These are phyloP conservation scores for Cyclostephanos invisitatus DNA, from an alignment of 108 stramenopile species.

Conservation along the genomic window DNA sequence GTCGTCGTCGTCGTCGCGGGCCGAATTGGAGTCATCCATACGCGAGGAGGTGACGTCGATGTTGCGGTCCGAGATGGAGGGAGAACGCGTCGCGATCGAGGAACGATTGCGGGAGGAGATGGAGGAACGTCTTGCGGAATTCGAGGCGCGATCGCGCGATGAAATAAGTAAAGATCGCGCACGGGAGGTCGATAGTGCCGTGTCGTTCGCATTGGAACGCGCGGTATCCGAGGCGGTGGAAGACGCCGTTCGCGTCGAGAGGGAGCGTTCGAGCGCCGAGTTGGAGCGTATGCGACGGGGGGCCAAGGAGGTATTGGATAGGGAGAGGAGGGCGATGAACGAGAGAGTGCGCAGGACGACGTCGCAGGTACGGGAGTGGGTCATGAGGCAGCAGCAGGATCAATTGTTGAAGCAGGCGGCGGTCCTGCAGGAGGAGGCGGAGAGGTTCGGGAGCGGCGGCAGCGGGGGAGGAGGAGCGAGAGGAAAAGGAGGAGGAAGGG, in stretches of 20 bases:
- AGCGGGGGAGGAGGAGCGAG: neutral
- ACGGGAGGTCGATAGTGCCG: slow-evolving; percentile 23
- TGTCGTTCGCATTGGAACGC: slow-evolving; percentile 11
- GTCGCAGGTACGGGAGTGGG: slow-evolving; percentile 38
- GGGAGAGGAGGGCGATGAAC: slow-evolving; percentile 47
- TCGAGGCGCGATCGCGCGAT: neutral
- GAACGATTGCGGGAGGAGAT: slow-evolving; percentile 9
- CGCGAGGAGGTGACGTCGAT: slow-evolving; percentile 9
- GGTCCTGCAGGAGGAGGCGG: slow-evolving; percentile 34
- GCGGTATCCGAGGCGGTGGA: slow-evolving; percentile 23
- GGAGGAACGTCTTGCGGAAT: slow-evolving; percentile 7
- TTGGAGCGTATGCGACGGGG: slow-evolving; percentile 35
- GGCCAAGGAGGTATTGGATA: slow-evolving; percentile 36
- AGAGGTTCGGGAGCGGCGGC: slow-evolving; percentile 11
- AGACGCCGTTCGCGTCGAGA: slow-evolving; percentile 16
- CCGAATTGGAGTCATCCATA: slow-evolving; percentile 12
- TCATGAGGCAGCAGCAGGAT: slow-evolving; percentile 35
- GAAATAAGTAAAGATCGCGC: slow-evolving; percentile 5
- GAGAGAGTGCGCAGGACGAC: slow-evolving; percentile 44
- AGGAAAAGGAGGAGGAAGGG: neutral
- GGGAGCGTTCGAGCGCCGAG: slow-evolving; percentile 25
- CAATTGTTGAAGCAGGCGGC: slow-evolving; percentile 34
- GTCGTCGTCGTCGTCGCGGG: slow-evolving; percentile 1
- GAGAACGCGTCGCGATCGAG: slow-evolving; percentile 4
- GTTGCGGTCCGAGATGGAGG: neutral